Conservation (phyloP, 257 asterid species). For the Nicotiana tomentosiformis region DNA sequence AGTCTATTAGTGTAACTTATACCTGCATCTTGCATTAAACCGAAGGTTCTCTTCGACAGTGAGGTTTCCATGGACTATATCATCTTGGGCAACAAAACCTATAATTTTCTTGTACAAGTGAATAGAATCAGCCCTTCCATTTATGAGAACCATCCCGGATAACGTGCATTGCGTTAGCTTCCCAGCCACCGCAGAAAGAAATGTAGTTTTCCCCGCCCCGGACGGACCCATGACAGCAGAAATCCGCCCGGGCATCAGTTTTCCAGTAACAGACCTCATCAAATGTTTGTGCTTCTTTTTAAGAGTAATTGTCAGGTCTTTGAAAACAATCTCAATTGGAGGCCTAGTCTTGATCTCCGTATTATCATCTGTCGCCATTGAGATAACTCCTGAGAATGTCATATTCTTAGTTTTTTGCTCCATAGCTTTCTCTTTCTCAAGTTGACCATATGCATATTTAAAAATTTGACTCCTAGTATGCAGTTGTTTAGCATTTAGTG, state of each 20-base stretch:
- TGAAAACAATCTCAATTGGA: constrained; percentile 73
- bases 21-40: constrained; percentile 98
- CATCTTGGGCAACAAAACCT: constrained; percentile 97
- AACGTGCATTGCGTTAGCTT: constrained; percentile 63
- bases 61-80: constrained; percentile 91
- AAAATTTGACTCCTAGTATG: constrained; percentile 90
- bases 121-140: constrained; percentile 72
- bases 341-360: constrained; percentile 52
- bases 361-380: constrained; percentile 80
- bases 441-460: constrained; percentile 88
- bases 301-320: constrained; percentile 79
- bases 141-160: constrained; percentile 73
- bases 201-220: constrained; percentile 95
- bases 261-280: constrained; percentile 86
- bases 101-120: constrained; percentile 72
- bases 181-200: constrained; percentile 87
- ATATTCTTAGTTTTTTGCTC: constrained; percentile 66
- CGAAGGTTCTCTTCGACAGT: constrained; percentile 93
- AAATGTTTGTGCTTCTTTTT: constrained; percentile 67
- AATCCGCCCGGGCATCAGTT: constrained; percentile 69
- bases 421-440: constrained; percentile 95
- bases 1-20: neutral
- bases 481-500: constrained; percentile 47
- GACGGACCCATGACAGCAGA: constrained; percentile 99
- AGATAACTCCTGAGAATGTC: constrained; percentile 83